phyloP scores from a whole-genome alignment of 1,139 yeast species.

The Pichia sp. region DNA sequence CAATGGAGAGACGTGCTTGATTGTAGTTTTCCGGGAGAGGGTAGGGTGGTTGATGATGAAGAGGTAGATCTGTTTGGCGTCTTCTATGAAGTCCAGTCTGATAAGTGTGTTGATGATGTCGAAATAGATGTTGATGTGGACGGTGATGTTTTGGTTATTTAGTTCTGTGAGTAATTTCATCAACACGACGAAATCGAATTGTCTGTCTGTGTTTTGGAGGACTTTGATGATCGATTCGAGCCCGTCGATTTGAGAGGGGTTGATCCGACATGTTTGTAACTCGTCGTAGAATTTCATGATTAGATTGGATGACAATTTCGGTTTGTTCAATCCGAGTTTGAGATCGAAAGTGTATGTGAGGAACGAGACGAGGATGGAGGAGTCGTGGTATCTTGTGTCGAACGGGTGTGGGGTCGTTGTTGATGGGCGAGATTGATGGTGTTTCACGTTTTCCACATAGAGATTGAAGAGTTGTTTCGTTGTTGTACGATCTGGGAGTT shows the following conservation, averaged over 20 bases:
- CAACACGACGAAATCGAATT: constrained; percentile 5
- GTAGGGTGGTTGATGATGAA: constrained; percentile 11
- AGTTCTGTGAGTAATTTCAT: constrained; percentile 9
- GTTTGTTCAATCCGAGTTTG: constrained; percentile 6
- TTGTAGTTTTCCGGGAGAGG: constrained; percentile 3
- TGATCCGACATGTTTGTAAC: background rate
- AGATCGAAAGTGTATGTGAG: constrained; percentile 14
- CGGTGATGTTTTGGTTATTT: constrained; percentile 4
- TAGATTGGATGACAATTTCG: constrained; percentile 7
- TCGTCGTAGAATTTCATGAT: constrained; percentile 8
- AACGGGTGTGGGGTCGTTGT: constrained; percentile 22
- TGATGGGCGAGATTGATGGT: background rate
- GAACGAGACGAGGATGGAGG: constrained; percentile 22
- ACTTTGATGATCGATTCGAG: background rate
- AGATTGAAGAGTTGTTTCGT: constrained; percentile 7
- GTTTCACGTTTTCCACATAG: constrained; percentile 3
- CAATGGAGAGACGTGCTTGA: constrained; percentile 1
- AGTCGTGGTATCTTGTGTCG: constrained; percentile 17
- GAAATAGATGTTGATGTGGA: constrained; percentile 19
- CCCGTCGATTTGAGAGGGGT: background rate
- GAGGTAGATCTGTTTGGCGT: constrained; percentile 21
- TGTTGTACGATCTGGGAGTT: constrained; percentile 1
- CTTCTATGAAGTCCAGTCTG: constrained; percentile 20
- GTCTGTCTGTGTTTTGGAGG: constrained; percentile 1
- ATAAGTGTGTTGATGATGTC: constrained; percentile 20